Conservation (phyloP, 257 asterid genomes). For the Eustoma russellianum region DNA sequence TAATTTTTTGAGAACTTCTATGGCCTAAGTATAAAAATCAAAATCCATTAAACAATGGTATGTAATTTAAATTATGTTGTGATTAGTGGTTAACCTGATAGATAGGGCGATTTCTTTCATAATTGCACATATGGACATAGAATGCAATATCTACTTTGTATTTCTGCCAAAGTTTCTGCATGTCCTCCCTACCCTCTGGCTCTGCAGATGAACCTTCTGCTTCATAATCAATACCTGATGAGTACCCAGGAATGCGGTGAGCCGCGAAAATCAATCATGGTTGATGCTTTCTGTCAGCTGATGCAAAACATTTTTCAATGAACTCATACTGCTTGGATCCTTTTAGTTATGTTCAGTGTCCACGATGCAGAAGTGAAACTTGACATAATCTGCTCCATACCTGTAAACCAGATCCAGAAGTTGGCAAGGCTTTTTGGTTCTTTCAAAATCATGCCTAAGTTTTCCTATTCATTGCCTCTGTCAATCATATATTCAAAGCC, state of each 20-base stretch:
- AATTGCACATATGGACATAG: conserved; percentile 32
- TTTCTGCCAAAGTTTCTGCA: conserved; percentile 49
- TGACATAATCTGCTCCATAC: conserved; percentile 58
- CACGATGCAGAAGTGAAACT: conserved; percentile 65
- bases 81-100: conserved; percentile 18
- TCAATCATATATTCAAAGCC: background rate
- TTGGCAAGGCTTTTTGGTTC: background rate
- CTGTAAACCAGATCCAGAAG: conserved; percentile 13
- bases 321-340: conserved; percentile 69
- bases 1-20: too few species aligned
- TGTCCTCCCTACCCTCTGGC: conserved; percentile 33
- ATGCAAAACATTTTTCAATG: conserved; percentile 68
- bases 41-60: too few species aligned
- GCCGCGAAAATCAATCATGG: conserved; percentile 82
- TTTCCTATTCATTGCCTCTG: too few species aligned
- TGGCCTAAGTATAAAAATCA: too few species aligned
- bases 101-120: conserved; percentile 34
- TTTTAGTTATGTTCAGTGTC: conserved; percentile 73
- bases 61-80: too few species aligned
- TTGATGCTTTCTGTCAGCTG: conserved; percentile 65
- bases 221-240: conserved; percentile 45
- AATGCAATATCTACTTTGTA: conserved; percentile 35
- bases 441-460: too few species aligned
- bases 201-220: conserved; percentile 55
- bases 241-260: conserved; percentile 74